A percentile compares a stretch with the other conserved stretches of the same genome.
These are phyloP conservation scores for Cladophialophora psammophila DNA, from an alignment of 2,329 filamentous ascomycete species.

Conservation along the genomic window DNA sequence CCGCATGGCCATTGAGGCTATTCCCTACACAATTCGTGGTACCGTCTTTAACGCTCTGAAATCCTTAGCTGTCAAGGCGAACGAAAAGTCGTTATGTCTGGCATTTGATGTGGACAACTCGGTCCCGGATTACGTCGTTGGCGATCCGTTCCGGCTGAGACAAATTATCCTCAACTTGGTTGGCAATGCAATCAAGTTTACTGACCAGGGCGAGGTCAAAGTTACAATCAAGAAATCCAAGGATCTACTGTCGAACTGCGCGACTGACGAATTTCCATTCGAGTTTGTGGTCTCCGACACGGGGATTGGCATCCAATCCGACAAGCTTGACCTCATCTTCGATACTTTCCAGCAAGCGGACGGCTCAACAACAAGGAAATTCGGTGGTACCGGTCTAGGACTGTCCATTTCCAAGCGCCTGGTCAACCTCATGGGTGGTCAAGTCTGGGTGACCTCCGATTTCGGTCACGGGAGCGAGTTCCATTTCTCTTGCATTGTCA, in stretches of 20 bases:
- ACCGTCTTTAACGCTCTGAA: constrained; percentile 98
- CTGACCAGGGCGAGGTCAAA: constrained; percentile 93
- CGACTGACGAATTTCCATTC: constrained; percentile 82
- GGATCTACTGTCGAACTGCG: constrained; percentile 60
- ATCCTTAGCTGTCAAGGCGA: constrained; percentile 94
- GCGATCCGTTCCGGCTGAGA: constrained; percentile 92
- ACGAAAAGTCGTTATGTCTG: constrained; percentile 91
- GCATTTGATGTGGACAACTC: constrained; percentile 93
- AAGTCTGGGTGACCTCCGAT: constrained; percentile 93
- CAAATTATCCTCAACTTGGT: constrained; percentile 98
- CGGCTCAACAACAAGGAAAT: constrained; percentile 93
- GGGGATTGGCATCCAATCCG: constrained; percentile 92
- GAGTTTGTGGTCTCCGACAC: constrained; percentile 97
- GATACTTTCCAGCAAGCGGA: constrained; percentile 99
- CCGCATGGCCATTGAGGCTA: constrained; percentile 97
- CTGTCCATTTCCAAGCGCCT: constrained; percentile 94
- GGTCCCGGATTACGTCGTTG: constrained; percentile 92
- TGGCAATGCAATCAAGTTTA: constrained; percentile 99
- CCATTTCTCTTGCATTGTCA: constrained; percentile 94
- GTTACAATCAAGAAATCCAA: constrained; percentile 82
- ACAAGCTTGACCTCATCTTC: constrained; percentile 96
- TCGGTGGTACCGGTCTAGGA: constrained; percentile 92
- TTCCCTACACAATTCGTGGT: constrained; percentile 90
- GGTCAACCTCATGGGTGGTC: constrained; percentile 94
- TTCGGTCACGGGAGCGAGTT: constrained; percentile 92